Conservation (phyloP, 345 rosid genomes). For the Aegle marmelos region DNA sequence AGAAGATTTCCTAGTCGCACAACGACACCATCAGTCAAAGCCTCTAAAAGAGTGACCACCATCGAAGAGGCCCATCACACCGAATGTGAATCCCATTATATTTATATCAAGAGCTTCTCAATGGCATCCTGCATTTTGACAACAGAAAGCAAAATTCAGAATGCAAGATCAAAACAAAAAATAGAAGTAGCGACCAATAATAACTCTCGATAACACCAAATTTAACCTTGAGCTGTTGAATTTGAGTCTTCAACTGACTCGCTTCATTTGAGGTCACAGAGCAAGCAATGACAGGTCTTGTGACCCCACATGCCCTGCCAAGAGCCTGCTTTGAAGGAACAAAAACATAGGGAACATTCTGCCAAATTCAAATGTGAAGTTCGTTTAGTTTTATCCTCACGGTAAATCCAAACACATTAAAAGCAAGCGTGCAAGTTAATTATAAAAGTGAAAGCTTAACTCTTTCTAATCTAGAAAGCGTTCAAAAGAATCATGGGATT, state of each 20-base stretch:
- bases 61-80: slow-evolving; percentile 90
- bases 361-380: slow-evolving; percentile 19
- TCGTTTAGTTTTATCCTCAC: background rate
- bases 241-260: slow-evolving; percentile 83
- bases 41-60: slow-evolving; percentile 40
- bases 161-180: background rate
- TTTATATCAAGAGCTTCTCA: slow-evolving; percentile 84
- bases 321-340: slow-evolving; percentile 96
- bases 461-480: background rate
- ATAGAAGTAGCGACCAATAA: too few relatives aligned
- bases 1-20: slow-evolving; percentile 19
- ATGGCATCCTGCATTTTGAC: slow-evolving; percentile 74
- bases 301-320: slow-evolving; percentile 97
- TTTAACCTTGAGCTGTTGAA: slow-evolving; percentile 77
- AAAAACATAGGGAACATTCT: slow-evolving; percentile 98
- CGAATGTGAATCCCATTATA: slow-evolving; percentile 32
- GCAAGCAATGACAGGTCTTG: slow-evolving; percentile 89
- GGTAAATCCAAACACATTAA: background rate
- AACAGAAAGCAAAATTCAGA: background rate
- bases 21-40: slow-evolving; percentile 64
- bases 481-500: background rate
- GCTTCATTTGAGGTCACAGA: slow-evolving; percentile 86
- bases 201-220: background rate
- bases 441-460: background rate
- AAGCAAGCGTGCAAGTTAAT: background rate